Evolutionary conservation across 768 basidiomycete species (phyloP), one percentile per base, ranked within the genome.

Genomic region (Podaxis sp.): DNA sequence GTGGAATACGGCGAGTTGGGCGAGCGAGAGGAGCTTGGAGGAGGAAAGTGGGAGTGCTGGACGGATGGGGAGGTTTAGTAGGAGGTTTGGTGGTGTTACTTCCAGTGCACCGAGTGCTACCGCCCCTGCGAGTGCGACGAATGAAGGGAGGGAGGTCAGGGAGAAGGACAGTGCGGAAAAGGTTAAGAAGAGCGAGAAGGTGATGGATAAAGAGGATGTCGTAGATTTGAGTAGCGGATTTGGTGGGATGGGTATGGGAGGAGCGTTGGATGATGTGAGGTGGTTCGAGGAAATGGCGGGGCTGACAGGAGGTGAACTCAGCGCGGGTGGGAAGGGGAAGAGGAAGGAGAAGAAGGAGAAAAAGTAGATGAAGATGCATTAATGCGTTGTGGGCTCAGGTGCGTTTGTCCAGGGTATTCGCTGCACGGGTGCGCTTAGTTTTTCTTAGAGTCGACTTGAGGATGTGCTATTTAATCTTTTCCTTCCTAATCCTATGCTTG

Each of bases 31-130:
- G 33, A 78, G 78, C 1, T 72, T 87, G 52, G 87, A 87, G 66
- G 90, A 90, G 64, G 91, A 91, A 70, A 85, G 78, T 65, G 86
- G 85, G 56, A 84, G 85, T 53, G 84, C 87, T 1, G 95, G 95
- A 6, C 80, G 95, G 11, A 75, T 96, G 70, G 91, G 92, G 11
- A 80, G 93, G 69, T 96, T 93, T 75, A 91, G 81, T 73, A 82
- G 84, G 69, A 82, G 81, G 64, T 96, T 95, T 70, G 90, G 61
- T 62, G 61, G 61, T 24, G 38, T 22, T 50, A 37, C 33, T 15
- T 15, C 33, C 33, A 33, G 33, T 33, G 30, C 30, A 2, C 30
- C 30, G 30, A 33, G 30, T 33, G 33, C 33, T 33, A 33, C 33
- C 8, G 33, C 33, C 33, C 2, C 33, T 33, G 33, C 33, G 33